These are phyloP conservation scores for Malbranchea zuffiana DNA, from an alignment of 2,329 filamentous ascomycete genomes.

Conservation along the genomic window DNA sequence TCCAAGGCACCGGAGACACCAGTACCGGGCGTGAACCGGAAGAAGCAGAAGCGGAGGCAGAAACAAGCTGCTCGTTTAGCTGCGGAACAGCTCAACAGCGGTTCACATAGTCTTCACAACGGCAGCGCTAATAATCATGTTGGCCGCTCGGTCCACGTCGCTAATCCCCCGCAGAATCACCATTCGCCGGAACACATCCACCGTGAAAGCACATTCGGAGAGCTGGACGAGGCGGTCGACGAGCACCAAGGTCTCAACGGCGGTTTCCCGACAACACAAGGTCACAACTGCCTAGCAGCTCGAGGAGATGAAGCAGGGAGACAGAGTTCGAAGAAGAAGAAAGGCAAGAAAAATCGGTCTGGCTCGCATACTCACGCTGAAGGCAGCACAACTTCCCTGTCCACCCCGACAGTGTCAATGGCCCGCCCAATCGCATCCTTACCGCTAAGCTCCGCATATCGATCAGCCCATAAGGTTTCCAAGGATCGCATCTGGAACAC, in stretches of 20 bases:
- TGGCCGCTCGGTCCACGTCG: constrained; percentile 7
- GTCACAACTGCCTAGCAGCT: constrained; percentile 17
- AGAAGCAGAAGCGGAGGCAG: constrained; percentile 87
- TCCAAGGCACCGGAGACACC: constrained; percentile 1
- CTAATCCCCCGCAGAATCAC: constrained; percentile 22
- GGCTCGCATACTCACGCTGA: constrained; percentile 28
- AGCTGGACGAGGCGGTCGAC: constrained; percentile 46
- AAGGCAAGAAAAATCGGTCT: constrained; percentile 28
- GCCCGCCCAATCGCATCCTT: constrained; percentile 33
- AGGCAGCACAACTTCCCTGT: constrained; percentile 31
- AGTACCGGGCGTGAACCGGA: constrained; percentile 56
- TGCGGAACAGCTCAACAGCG: constrained; percentile 37
- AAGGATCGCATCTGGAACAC: constrained; percentile 97
- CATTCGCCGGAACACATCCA: constrained; percentile 8
- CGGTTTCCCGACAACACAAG: constrained; percentile 18
- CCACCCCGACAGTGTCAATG: constrained; percentile 35
- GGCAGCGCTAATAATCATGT: constrained; percentile 28
- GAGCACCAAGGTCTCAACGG: constrained; percentile 30
- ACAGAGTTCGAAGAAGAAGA: constrained; percentile 34
- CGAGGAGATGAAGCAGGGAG: constrained; percentile 15
- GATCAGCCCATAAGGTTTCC: constrained; percentile 39
- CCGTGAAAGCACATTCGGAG: constrained; percentile 31
- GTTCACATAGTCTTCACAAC: no score
- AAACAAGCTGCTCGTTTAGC: constrained; percentile 67
- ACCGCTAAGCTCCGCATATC: constrained; percentile 32